A percentile compares a stretch with the other conserved stretches of the same genome.
These are phyloP conservation scores for Dothistroma septosporum DNA, from an alignment of 2,329 filamentous ascomycete genomes.

Conservation along the genomic window DNA sequence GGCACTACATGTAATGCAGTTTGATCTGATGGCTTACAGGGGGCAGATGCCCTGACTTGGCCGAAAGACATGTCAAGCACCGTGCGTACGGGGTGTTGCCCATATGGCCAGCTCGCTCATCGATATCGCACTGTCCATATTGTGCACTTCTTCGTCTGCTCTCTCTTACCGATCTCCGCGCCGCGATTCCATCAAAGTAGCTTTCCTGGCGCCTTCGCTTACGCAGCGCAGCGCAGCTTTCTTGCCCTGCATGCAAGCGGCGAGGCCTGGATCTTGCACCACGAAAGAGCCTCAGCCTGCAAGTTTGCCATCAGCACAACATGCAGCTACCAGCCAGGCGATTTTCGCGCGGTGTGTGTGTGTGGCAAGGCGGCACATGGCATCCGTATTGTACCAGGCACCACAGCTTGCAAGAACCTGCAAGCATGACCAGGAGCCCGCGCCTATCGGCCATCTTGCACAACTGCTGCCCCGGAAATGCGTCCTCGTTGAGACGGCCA, in stretches of 20 bases:
- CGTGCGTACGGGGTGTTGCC: too few relatives aligned
- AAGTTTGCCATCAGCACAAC: neutral
- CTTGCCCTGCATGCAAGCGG: neutral
- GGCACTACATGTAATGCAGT: too few relatives aligned
- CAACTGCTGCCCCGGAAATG: neutral
- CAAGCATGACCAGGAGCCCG: neutral
- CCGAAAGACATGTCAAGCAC: too few relatives aligned
- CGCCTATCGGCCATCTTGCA: neutral
- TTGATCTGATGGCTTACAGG: too few relatives aligned
- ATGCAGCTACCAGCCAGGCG: neutral
- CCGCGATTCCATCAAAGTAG: too few relatives aligned
- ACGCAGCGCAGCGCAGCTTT: too few relatives aligned
- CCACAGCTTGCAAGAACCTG: neutral
- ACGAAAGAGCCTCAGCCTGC: neutral
- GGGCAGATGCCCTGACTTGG: too few relatives aligned
- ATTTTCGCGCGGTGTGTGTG: neutral
- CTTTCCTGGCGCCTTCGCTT: neutral
- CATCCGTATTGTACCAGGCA: neutral
- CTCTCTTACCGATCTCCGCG: too few relatives aligned
- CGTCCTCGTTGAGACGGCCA: neutral
- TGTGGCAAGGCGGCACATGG: neutral
- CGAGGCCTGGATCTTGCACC: neutral
- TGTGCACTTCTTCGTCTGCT: too few relatives aligned
- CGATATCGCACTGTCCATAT: too few relatives aligned
- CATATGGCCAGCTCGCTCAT: too few relatives aligned